Evolutionary conservation across 2,329 filamentous ascomycete genomes (phyloP), one percentile per base, ranked within the genome.

Genomic region (Periconia digitata): DNA sequence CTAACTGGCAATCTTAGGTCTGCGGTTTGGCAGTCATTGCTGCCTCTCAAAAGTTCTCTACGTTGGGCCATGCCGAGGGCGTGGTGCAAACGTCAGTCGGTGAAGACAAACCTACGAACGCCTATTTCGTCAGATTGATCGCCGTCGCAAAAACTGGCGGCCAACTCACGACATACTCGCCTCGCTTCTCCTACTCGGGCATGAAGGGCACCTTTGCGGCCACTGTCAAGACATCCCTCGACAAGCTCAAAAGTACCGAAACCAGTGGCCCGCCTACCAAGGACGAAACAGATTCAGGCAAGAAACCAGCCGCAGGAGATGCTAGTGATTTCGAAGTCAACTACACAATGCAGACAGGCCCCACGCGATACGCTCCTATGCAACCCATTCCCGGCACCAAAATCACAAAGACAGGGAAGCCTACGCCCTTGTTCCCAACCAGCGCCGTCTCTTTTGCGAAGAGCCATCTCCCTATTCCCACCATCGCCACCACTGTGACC

Each of bases 171-270:
- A 83, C 81, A 59, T 87, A 78, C 64, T 86, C 84, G 10, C 59
- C 73, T 42, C 83, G 85, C 52, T 89, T 89, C 70, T 78, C 80
- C n/a, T 72, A 87, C 44, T 75, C 74, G 10, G 79, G 77, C 56
- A 87, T 88, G 85, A 84, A 79, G 2, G 85, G 85, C 32, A 71
- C 71, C 4, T 85, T 85, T 59, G 70, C 77, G 1, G 50, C 74
- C 1, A 62, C 60, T 32, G 68, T 80, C 40, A 56, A 61, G 20
- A n/a, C 82, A 78, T 61, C 59, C 5, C 47, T 63, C 34, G 50
- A 56, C 23, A 24, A 21, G 8, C n/a, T 41, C 21, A 45, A 46
- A 12, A 55, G 69, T 17, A 51, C 46, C 8, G 63, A 56, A 47
- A 69, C 69, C 16, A 44, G 45, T 39, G 69, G 69, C 3, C 69